Evolutionary conservation across 371 early-diverging fungal genomes (phyloP), one percentile per base, ranked within the genome.

Genomic region (Chytridium lagenaria): DNA sequence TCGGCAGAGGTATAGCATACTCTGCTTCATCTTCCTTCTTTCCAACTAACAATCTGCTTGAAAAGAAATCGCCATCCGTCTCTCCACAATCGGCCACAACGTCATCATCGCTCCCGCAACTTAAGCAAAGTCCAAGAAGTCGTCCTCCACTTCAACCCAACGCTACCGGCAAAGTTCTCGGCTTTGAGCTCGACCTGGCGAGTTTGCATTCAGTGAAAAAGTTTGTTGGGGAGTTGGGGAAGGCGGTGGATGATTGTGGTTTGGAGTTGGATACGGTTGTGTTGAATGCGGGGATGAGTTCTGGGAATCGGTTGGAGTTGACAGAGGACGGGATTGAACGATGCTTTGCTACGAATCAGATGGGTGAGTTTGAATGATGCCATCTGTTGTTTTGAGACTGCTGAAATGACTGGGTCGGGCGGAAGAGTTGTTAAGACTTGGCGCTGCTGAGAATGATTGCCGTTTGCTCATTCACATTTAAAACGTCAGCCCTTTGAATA

Each of bases 311-410:
- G 63, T 30, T 57, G 26, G 23, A 63, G 36, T 31, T 63, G 31
- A 23, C 31, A 19, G 22, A 30, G 63, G 63, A 63, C 23, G 63
- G 63, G 36, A 12, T 63, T 16, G 63, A 63, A 31, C 19, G 16
- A 36, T 31, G 33, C 3, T 63, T 63, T 63, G 63, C 63, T 16
- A 63, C 63, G 22, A 63, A 63, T 37, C 36, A 63, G 3, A 12
- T 63, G 63, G 63, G 63, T 63, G 63, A 63, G 63, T 10, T 55
- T 23, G n/a, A n/a, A n/a, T n/a, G n/a, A n/a, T n/a, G n/a, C n/a
- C n/a, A n/a, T n/a, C n/a, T n/a, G n/a, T n/a, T n/a, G n/a, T n/a
- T n/a, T n/a, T n/a, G n/a, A n/a, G n/a, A n/a, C n/a, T n/a, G n/a
- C n/a, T n/a, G n/a, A n/a, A n/a, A n/a, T n/a, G n/a, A n/a, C n/a